Percentiles rank a stretch among this genome's conserved stretches.
These are phyloP conservation scores for Datura wrightii DNA, from an alignment of 257 asterid genomes.

Conservation along the genomic window DNA sequence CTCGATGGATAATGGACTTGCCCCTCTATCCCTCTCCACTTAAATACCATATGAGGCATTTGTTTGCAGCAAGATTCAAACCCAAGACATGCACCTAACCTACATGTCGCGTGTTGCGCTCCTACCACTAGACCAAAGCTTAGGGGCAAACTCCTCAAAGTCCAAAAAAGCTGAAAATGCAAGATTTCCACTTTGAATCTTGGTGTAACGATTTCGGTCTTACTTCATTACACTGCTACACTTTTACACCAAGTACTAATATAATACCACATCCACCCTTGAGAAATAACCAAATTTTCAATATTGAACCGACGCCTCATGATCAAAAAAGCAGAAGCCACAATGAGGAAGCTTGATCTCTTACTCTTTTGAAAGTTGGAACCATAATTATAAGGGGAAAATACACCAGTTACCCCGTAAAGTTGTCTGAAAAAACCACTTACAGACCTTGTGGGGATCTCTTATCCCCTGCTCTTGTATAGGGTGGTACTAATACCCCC, in stretches of 20 bases:
- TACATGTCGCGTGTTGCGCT: not conserved
- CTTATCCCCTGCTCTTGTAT: too few species aligned
- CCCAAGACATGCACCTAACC: not conserved
- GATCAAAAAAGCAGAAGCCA: not conserved
- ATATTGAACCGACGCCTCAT: not conserved
- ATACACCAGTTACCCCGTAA: too few species aligned
- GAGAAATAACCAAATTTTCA: not conserved
- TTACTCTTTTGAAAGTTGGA: not conserved
- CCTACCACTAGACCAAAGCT: not conserved
- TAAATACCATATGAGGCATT: not conserved
- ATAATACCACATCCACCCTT: not conserved
- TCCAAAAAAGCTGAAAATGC: not conserved
- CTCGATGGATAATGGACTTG: not conserved
- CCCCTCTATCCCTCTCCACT: not conserved
- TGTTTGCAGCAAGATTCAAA: not conserved
- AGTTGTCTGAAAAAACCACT: too few species aligned
- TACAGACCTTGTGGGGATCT: too few species aligned
- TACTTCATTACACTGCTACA: not conserved
- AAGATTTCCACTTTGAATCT: not conserved
- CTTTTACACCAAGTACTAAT: not conserved
- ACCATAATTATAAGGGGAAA: not conserved
- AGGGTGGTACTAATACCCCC: too few species aligned
- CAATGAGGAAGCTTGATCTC: not conserved
- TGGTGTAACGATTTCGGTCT: not conserved
- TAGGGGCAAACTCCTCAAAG: not conserved